These are phyloP conservation scores for Austroboletus eburneus DNA, from an alignment of 768 basidiomycete species.

Conservation along the genomic window DNA sequence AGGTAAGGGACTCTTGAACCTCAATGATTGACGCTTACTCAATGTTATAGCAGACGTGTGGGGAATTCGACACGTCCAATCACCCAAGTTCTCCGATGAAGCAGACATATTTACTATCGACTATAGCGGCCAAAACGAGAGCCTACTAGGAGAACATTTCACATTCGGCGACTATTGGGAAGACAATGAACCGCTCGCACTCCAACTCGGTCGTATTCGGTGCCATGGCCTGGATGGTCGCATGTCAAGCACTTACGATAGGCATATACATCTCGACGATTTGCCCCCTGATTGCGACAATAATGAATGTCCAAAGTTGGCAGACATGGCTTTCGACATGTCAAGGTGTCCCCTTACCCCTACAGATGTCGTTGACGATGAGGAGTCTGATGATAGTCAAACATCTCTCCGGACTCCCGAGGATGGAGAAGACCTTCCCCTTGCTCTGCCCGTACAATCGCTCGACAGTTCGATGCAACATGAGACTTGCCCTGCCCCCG, in stretches of 20 bases:
- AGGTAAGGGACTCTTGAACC: slow-evolving; percentile 10
- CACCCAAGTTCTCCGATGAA: slow-evolving; percentile 6
- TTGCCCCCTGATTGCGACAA: slow-evolving; percentile 5
- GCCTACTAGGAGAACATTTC: slow-evolving; percentile 24
- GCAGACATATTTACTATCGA: slow-evolving; percentile 21
- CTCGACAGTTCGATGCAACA: not conserved
- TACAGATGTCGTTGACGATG: slow-evolving; percentile 27
- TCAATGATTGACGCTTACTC: slow-evolving; percentile 6
- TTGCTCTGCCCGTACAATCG: not conserved
- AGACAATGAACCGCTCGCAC: slow-evolving; percentile 17
- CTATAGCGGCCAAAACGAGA: slow-evolving; percentile 22
- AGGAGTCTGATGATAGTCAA: slow-evolving; percentile 27
- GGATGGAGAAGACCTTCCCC: slow-evolving; percentile 18
- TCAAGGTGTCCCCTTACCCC: slow-evolving; percentile 18
- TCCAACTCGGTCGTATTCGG: slow-evolving; percentile 15
- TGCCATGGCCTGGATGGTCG: not conserved
- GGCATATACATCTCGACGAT: slow-evolving; percentile 7
- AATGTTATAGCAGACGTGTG: slow-evolving; percentile 25
- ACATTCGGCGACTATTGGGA: slow-evolving; percentile 21
- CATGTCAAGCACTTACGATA: slow-evolving; percentile 2
- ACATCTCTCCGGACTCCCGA: slow-evolving; percentile 25
- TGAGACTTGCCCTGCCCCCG: not conserved
- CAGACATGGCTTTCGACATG: slow-evolving; percentile 17
- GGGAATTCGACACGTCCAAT: slow-evolving; percentile 22
- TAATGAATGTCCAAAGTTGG: slow-evolving; percentile 4